Conservation (phyloP, 2,329 filamentous ascomycete species). For the Kalmusia sp. region DNA sequence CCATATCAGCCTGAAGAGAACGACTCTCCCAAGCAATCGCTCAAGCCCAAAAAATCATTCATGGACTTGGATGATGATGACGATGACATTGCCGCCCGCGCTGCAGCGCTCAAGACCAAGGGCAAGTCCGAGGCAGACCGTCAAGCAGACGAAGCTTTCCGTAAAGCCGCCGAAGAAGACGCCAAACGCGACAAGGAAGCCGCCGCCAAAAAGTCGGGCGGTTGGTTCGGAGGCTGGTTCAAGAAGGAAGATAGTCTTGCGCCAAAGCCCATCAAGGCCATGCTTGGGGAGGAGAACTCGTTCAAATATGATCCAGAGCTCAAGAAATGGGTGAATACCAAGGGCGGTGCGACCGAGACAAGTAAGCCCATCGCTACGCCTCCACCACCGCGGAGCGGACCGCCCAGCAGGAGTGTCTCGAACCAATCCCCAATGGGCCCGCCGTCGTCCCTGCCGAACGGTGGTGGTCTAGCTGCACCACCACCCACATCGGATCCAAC, state of each 20-base stretch:
- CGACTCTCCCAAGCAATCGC: slow-evolving; percentile 53
- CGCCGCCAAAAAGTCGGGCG: slow-evolving; percentile 63
- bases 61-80: slow-evolving; percentile 81
- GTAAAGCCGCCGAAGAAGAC: slow-evolving; percentile 77
- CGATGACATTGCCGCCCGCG: slow-evolving; percentile 64
- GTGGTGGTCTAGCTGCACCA: slow-evolving; percentile 12
- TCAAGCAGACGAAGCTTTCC: slow-evolving; percentile 85
- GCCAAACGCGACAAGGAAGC: slow-evolving; percentile 63
- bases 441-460: slow-evolving; percentile 19
- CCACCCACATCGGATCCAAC: slow-evolving; percentile 24
- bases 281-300: slow-evolving; percentile 89
- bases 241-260: slow-evolving; percentile 71
- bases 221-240: slow-evolving; percentile 88
- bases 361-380: slow-evolving; percentile 68
- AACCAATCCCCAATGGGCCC: slow-evolving; percentile 39
- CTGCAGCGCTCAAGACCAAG: slow-evolving; percentile 62
- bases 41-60: slow-evolving; percentile 70
- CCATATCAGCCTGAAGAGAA: slow-evolving; percentile 60
- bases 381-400: slow-evolving; percentile 74
- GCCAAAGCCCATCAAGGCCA: slow-evolving; percentile 81
- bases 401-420: slow-evolving; percentile 32
- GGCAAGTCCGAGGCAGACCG: slow-evolving; percentile 65
- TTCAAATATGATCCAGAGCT: slow-evolving; percentile 96
- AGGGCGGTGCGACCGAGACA: slow-evolving; percentile 69
- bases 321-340: slow-evolving; percentile 99